These are phyloP conservation scores for Umbilicus rupestris DNA, from an alignment of 164 flowering plant genomes.

Conservation along the genomic window DNA sequence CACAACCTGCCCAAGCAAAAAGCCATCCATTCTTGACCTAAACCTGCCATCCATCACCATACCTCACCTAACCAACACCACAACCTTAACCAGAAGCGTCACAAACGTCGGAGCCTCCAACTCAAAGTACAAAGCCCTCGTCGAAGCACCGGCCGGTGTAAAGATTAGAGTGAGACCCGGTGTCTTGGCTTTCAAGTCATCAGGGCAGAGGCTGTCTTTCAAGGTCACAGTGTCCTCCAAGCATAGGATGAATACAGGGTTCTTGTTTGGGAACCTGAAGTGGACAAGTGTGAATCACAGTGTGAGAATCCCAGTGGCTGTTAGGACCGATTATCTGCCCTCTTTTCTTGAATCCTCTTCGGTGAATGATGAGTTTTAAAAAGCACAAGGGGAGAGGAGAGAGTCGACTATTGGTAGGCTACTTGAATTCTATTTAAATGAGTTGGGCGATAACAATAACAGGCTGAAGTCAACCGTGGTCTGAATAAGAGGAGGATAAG, in stretches of 20 bases:
- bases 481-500: too few relatives aligned
- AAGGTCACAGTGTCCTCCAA: slow-evolving; percentile 14
- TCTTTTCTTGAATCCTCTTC: not conserved
- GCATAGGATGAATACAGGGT: slow-evolving; percentile 16
- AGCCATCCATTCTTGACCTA: slow-evolving; percentile 21
- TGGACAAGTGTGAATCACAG: slow-evolving; percentile 22
- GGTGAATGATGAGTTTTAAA: not conserved
- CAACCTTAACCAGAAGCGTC: slow-evolving; percentile 23
- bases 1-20: slow-evolving; percentile 16
- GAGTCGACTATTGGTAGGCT: too few relatives aligned
- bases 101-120: slow-evolving; percentile 25
- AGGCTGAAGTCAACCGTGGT: too few relatives aligned
- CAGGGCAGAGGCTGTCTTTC: slow-evolving; percentile 14
- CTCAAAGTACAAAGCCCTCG: slow-evolving; percentile 17
- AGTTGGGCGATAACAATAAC: too few relatives aligned
- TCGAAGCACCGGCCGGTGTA: slow-evolving; percentile 20
- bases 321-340: slow-evolving; percentile 16
- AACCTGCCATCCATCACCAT: slow-evolving; percentile 31
- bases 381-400: too few relatives aligned
- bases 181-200: slow-evolving; percentile 18
- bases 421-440: too few relatives aligned
- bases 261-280: slow-evolving; percentile 23
- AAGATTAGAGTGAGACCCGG: slow-evolving; percentile 16
- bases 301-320: slow-evolving; percentile 28
- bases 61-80: slow-evolving; percentile 16